These are phyloP conservation scores for Ganoderma lingzhi DNA, from an alignment of 1,284 basidiomycete species.

Conservation along the genomic window DNA sequence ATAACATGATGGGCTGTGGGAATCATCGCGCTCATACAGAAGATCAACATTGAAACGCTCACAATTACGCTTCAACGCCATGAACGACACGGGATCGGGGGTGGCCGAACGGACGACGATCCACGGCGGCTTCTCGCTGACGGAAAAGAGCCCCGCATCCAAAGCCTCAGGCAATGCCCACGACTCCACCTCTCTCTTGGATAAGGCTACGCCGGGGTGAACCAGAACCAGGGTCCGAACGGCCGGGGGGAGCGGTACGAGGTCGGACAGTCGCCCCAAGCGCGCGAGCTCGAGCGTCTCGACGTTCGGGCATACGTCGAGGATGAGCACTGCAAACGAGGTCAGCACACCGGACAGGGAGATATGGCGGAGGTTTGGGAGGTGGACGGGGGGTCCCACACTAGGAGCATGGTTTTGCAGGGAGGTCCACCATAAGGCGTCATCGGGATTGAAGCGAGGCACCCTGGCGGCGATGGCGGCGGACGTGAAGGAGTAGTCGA, in stretches of 20 bases:
- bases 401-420: not conserved
- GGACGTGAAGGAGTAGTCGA: constrained; percentile 39
- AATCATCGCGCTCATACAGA: constrained; percentile 24
- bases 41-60: constrained; percentile 23
- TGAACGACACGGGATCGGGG: constrained; percentile 26
- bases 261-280: constrained; percentile 24
- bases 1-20: not conserved
- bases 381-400: constrained; percentile 17
- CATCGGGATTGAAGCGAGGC: constrained; percentile 21
- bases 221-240: constrained; percentile 36
- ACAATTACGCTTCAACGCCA: constrained; percentile 22
- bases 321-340: constrained; percentile 40
- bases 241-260: constrained; percentile 34
- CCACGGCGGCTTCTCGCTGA: constrained; percentile 2
- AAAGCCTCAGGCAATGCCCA: constrained; percentile 28
- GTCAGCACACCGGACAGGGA: constrained; percentile 38
- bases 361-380: constrained; percentile 37
- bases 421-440: constrained; percentile 25
- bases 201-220: constrained; percentile 17
- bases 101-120: constrained; percentile 29
- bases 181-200: constrained; percentile 24
- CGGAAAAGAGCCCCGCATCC: constrained; percentile 23
- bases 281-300: constrained; percentile 37
- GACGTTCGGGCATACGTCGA: constrained; percentile 36
- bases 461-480: constrained; percentile 12